phyloP scores from a whole-genome alignment of 768 basidiomycete genomes.

The Steccherinum ochraceum region DNA sequence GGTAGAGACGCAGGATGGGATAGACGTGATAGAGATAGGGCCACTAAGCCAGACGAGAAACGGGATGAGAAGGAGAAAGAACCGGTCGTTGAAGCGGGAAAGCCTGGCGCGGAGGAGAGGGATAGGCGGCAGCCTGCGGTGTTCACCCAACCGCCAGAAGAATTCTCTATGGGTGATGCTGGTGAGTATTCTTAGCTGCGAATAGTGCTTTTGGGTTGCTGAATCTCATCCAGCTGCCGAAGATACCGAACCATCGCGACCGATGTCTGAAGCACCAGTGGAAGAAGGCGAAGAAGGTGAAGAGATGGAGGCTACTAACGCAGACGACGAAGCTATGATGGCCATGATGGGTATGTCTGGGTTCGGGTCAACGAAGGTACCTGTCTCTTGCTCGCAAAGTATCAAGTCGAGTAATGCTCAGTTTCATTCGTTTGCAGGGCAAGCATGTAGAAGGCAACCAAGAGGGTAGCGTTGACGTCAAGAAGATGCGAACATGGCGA shows the following conservation, averaged over 20 bases:
- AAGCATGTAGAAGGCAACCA: slow-evolving; percentile 81
- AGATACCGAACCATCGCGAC: too few species aligned
- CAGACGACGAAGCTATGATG: slow-evolving; percentile 79
- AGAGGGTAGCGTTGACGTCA: slow-evolving; percentile 57
- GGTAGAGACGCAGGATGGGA: slow-evolving; percentile 44
- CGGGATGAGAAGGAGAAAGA: too few species aligned
- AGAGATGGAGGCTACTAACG: slow-evolving; percentile 46
- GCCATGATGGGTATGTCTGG: slow-evolving; percentile 84
- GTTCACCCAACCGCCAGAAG: too few species aligned
- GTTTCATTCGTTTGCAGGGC: slow-evolving; percentile 49
- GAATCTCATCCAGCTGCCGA: too few species aligned
- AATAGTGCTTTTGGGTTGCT: too few species aligned
- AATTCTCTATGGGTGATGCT: too few species aligned
- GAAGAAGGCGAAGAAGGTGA: slow-evolving; percentile 48
- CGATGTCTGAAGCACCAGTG: slow-evolving; percentile 40
- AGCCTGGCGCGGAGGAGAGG: too few species aligned
- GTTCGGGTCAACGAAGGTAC: slow-evolving; percentile 87
- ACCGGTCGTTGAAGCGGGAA: too few species aligned
- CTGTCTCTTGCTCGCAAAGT: too few species aligned
- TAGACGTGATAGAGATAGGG: slow-evolving; percentile 29
- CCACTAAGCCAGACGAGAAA: slow-evolving; percentile 9
- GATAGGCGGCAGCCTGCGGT: too few species aligned
- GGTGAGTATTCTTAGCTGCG: too few species aligned
- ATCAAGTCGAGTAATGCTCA: too few species aligned
- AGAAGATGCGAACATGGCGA: slow-evolving; percentile 87